phyloP scores from a whole-genome alignment of 1,139 yeast species.

The Protomyces lactucae-debilis region DNA sequence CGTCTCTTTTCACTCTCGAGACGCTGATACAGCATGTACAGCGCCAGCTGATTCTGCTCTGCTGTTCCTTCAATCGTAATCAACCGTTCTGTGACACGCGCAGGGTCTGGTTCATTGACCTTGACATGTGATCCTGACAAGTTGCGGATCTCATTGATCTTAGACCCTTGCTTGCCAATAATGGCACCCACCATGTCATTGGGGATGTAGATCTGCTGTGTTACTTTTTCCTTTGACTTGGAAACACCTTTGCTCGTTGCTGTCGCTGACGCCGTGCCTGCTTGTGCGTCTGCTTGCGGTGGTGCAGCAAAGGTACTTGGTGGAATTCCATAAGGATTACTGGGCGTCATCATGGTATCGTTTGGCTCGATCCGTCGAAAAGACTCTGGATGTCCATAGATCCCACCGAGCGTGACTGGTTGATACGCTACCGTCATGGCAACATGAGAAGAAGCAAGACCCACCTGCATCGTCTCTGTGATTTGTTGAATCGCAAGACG shows the following conservation, averaged over 20 bases:
- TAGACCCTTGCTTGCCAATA: constrained; percentile 82
- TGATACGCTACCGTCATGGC: constrained; percentile 29
- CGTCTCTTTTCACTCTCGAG: constrained; percentile 21
- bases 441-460: constrained; percentile 46
- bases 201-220: constrained; percentile 71
- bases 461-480: constrained; percentile 61
- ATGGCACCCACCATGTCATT: constrained; percentile 75
- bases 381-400: constrained; percentile 31
- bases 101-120: constrained; percentile 50
- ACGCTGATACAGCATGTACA: constrained; percentile 56
- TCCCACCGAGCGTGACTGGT: constrained; percentile 33
- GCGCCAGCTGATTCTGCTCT: constrained; percentile 69
- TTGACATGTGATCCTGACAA: constrained; percentile 71
- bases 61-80: constrained; percentile 67
- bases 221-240: constrained; percentile 36
- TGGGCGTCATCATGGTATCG: constrained; percentile 33
- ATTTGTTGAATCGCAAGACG: constrained; percentile 78
- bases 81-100: constrained; percentile 48
- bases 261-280: constrained; percentile 12
- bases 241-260: background rate
- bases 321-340: constrained; percentile 33
- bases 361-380: constrained; percentile 26
- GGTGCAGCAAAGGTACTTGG: constrained; percentile 36
- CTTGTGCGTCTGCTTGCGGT: constrained; percentile 31
- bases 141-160: constrained; percentile 72